Conservation (phyloP, 139 green algal genomes). For the Chlorokybus atmophyticus region DNA sequence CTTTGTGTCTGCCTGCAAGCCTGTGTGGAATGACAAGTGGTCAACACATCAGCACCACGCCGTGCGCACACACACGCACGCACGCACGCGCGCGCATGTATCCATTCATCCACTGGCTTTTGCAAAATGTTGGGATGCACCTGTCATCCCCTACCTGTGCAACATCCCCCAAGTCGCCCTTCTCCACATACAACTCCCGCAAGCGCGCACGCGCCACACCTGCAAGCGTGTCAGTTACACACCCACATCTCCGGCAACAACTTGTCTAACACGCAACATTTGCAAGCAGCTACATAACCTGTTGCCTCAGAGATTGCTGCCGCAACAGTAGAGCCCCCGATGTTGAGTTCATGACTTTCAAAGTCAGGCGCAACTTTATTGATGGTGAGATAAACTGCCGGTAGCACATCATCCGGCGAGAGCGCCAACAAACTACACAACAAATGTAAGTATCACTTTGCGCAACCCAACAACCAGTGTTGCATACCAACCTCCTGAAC, state of each 20-base stretch:
- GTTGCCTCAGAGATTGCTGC: constrained; percentile 43
- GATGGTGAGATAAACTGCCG: constrained; percentile 51
- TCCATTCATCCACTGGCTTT: neutral
- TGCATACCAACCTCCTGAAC: constrained; percentile 18
- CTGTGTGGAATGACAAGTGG: no score
- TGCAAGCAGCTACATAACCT: no score
- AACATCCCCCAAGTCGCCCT: constrained; percentile 72
- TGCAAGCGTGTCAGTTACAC: no score
- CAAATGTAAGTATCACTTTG: no score
- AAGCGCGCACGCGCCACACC: constrained; percentile 40
- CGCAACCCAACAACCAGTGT: no score
- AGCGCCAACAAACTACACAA: constrained; percentile 24
- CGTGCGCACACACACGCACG: constrained; percentile 29
- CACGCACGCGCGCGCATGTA: neutral
- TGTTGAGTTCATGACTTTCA: constrained; percentile 38
- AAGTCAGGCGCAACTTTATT: constrained; percentile 44
- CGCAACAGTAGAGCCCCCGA: constrained; percentile 52
- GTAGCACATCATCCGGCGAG: constrained; percentile 44
- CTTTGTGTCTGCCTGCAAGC: constrained; percentile 31
- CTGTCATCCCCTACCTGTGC: no score
- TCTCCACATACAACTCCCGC: constrained; percentile 49
- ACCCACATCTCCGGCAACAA: no score
- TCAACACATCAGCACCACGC: no score
- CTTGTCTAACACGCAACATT: no score
- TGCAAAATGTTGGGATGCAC: no score